Base-by-base conservation (phyloP, 1,284 basidiomycete species). In the Marasmius oreades region DNA sequence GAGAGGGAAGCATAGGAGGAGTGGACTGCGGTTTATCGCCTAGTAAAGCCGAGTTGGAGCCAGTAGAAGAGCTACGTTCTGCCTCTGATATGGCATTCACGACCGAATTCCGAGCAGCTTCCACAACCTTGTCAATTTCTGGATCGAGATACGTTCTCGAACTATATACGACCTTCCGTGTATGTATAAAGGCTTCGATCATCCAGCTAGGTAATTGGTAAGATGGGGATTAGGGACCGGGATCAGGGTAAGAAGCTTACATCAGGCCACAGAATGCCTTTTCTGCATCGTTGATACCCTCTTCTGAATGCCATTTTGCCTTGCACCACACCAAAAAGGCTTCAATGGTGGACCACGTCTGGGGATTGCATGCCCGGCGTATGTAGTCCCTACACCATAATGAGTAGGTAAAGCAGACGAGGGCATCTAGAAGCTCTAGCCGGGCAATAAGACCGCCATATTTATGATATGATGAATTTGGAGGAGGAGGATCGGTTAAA, bases 191-290 rank as follows among this genome's bases (percentile, higher is more conserved):
- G 12, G 77, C 83, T 68, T 88, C 83, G 65, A 90, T 80, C 85
- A 90, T 84, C 68, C 70, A 83, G 63, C 88, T 90, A 74, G 60
- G 50, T 53, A 57, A 60, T 61, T 58, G 51, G 62, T 67, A 67
- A 53, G 59, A 60, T 57, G 59, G 58, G 47, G 33, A 48, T n/a
- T 45, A 65, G 28, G 28, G 28, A 63, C 63, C 47, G 66, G 66
- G 62, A 63, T 60, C 43, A 65, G 57, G 43, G 56, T 55, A 63
- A 61, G 63, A 31, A 55, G 61, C 88, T 77, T 80, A 89, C 88
- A 90, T 86, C 70, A 90, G 76, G 59, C 88, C 88, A 62, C 86
- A 68, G 55, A 90, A 85, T 39, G 85, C 85, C 71, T 81, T 84
- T 73, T 90, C 88, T 44, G 82, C 80, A 64, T 89, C 86, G 58